Evolutionary conservation across 345 rosid genomes (phyloP), one percentile per base, ranked within the genome.

Genomic region (Eutrema heterophyllum): DNA sequence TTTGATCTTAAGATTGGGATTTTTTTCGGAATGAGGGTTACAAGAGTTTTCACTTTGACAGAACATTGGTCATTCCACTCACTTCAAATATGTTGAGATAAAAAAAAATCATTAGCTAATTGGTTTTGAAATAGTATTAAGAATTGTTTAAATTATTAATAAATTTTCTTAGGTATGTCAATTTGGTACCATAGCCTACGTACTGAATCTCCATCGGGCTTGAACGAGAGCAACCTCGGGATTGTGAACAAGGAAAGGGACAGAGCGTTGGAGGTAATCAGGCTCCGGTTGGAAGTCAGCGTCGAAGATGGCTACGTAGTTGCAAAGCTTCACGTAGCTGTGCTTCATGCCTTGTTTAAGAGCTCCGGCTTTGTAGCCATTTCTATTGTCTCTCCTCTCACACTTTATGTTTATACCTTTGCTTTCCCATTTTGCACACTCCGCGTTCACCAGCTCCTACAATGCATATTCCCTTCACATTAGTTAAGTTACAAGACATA

Each of bases 191-290:
- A 52, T 63, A 32, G 16, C 24, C 16, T 9, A 64, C 78, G 54
- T 83, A 88, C 90, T 86, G 59, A 83, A 85, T 68, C 74, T 81
- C 86, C 89, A 87, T 40, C 81, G 80, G 64, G 88, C 80, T 74
- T 79, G 88, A 81, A 80, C 86, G 5, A 83, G 89, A 64, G 82
- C 85, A 33, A 85, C 57, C 14, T 79, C 67, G 2, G 84, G 81
- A 70, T 82, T 84, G 16, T 76, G 82, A 21, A 79, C 49, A 32
- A 84, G 84, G 44, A 75, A 87, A 9, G 87, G 84, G 9, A 84
- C 58, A 67, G 83, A 43, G 15, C 79, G 86, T 74, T 76, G 67
- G 36, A 84, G 83, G 27, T 75, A 84, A 68, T 80, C 81, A 53
- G 88, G 79, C 27, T 84, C 81, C 15, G 88, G 88, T 60, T 77